A percentile compares a stretch with the other conserved stretches of the same genome.
Conservation (phyloP, 169 alveolate genomes). For the Eimeria sp. region DNA sequence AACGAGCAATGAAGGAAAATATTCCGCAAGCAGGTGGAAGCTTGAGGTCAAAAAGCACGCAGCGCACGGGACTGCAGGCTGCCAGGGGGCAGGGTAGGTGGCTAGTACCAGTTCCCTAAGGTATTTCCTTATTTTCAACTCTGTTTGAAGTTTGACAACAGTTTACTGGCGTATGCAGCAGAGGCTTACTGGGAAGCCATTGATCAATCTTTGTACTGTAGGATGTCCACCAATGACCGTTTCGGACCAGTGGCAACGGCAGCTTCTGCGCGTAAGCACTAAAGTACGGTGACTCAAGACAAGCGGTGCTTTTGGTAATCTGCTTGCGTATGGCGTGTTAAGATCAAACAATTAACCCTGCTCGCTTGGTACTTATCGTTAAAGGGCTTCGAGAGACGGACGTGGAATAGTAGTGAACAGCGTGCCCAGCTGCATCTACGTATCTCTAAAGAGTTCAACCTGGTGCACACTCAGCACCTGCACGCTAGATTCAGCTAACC, state of each 20-base stretch:
- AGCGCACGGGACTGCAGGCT: conserved; percentile 39
- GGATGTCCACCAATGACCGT: background rate
- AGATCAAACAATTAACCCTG: background rate
- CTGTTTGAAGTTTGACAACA: background rate
- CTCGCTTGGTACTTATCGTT: background rate
- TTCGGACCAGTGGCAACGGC: conserved; percentile 13
- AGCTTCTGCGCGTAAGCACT: background rate
- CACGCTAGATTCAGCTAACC: too few relatives aligned
- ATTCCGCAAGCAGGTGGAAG: background rate
- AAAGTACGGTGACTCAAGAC: background rate
- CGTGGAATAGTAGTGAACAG: background rate
- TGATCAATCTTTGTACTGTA: background rate
- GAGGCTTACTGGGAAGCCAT: background rate
- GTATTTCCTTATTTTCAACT: background rate
- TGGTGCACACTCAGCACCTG: too few relatives aligned
- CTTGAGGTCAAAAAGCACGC: conserved; percentile 26
- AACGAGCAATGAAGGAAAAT: background rate
- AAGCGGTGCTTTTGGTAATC: background rate
- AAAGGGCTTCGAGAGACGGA: background rate
- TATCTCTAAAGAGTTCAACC: too few relatives aligned
- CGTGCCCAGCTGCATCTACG: too few relatives aligned
- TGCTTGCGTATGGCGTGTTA: background rate
- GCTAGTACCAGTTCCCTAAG: background rate
- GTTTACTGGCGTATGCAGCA: background rate
- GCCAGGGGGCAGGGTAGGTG: conserved; percentile 29